Base-by-base conservation (phyloP, 805 yeast genomes). In the Pichia paraexigua region DNA sequence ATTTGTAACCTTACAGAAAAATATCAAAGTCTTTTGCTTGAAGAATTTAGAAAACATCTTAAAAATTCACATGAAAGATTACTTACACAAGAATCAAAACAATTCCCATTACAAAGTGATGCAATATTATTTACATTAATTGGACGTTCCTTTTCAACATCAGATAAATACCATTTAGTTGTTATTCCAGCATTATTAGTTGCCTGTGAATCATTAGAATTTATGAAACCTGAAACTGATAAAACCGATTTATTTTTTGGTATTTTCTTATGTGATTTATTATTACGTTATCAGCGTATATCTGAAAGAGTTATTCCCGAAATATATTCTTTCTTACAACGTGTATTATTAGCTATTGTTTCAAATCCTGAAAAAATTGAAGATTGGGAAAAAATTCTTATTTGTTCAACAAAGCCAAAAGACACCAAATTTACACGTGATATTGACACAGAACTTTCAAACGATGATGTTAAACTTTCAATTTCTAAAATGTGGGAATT, bases 141-240 rank as follows among this genome's bases (percentile, higher is more conserved):
- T 52, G 97, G 97, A 8, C 72, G 76, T 49, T 64, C 90, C 5
- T 94, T 86, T 63, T 91, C 99, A 0, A 89, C 97, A 0, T 94
- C 99, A 0, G 99, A 94, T 72, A 91, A 89, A 63, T 92, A 87
- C 68, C 99, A 94, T 72, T 74, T 90, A 53, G 85, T 94, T 12
- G 91, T 83, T 5, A 91, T 97, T 0, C 96, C 97, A 4, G 77
- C 92, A 2, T 71, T 80, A 30, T 77, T 94, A 35, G 68, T 88
- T 41, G 80, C 89, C 72, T 78, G 84, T 46, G 92, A 88, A 65
- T 72, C 80, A 15, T 69, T 92, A 50, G 81, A 83, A 49, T 79
- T 77, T 58, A 59, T 78, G 21, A 41, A 49, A 8, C 55, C 56
- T 17, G 51, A 45, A 35, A 5, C 15, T 1, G 42, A 42, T 21